These are phyloP conservation scores for Rhynchospora breviuscula DNA, from an alignment of 176 grass and related monocot genomes.

Conservation along the genomic window DNA sequence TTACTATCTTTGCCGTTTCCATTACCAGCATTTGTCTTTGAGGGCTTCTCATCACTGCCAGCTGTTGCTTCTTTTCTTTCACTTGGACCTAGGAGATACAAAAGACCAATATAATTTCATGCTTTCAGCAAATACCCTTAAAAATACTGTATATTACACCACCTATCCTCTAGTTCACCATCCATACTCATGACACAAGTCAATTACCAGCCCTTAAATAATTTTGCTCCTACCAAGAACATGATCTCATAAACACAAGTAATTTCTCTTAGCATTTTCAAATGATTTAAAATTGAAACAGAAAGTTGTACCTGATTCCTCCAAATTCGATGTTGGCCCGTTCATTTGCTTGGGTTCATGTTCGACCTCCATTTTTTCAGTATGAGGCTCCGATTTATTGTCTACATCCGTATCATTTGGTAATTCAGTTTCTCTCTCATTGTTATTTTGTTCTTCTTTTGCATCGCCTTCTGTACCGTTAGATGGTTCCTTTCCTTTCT, in stretches of 20 bases:
- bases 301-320: slow-evolving; percentile 17
- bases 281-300: not conserved
- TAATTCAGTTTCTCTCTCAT: slow-evolving; percentile 1
- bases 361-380: not conserved
- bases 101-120: slow-evolving; percentile 6
- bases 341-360: not conserved
- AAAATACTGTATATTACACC: slow-evolving; percentile 5
- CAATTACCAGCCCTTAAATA: not conserved
- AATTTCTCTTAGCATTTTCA: not conserved
- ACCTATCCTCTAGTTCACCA: not conserved
- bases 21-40: slow-evolving; percentile 1
- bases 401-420: slow-evolving; percentile 5
- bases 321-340: not conserved
- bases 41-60: slow-evolving; percentile 32
- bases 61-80: slow-evolving; percentile 26
- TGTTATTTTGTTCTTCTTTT: slow-evolving; percentile 21
- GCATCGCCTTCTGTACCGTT: slow-evolving; percentile 3
- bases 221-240: not conserved
- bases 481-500: slow-evolving; percentile 29
- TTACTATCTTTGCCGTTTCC: slow-evolving; percentile 21
- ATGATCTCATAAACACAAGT: not conserved
- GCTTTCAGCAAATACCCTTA: not conserved
- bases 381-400: not conserved
- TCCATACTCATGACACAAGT: not conserved
- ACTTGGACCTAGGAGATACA: slow-evolving; percentile 41